phyloP scores from a whole-genome alignment of 164 flowering plant species.

The Nelumbo lutea region DNA sequence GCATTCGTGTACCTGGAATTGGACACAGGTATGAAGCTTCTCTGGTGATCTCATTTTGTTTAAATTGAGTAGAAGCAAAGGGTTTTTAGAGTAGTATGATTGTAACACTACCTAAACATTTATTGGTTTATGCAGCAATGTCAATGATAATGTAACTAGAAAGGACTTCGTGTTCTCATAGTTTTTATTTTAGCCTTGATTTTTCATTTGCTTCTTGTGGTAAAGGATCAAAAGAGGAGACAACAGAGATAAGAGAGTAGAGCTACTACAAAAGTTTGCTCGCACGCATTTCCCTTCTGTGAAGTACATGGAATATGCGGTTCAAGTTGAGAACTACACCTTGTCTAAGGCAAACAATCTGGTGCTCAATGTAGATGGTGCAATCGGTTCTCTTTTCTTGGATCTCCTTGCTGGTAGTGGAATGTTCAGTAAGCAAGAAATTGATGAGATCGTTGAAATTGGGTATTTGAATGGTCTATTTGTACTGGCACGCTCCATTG shows the following conservation, averaged over 20 bases:
- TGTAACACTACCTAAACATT: neutral
- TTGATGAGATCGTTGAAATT: slow-evolving; percentile 89
- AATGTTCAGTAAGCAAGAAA: slow-evolving; percentile 92
- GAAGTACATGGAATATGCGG: slow-evolving; percentile 98
- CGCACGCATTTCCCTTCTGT: slow-evolving; percentile 89
- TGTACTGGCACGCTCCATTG: slow-evolving; percentile 93
- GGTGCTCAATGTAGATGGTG: slow-evolving; percentile 94
- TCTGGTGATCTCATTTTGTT: neutral
- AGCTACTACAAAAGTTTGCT: slow-evolving; percentile 78
- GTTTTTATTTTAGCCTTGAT: neutral
- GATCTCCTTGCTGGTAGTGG: slow-evolving; percentile 98
- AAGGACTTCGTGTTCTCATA: neutral
- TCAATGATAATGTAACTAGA: no score
- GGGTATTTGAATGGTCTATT: slow-evolving; percentile 97
- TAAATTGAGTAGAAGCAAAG: neutral
- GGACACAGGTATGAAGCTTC: slow-evolving; percentile 78
- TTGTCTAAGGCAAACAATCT: slow-evolving; percentile 91
- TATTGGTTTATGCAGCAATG: neutral
- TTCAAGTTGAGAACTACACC: slow-evolving; percentile 94
- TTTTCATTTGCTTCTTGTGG: slow-evolving; percentile 1
- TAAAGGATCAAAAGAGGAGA: slow-evolving; percentile 93
- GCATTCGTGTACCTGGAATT: slow-evolving; percentile 98
- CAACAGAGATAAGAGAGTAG: slow-evolving; percentile 98
- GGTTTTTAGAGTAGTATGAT: neutral
- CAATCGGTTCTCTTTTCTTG: slow-evolving; percentile 96